phyloP scores from a whole-genome alignment of 306 rosid species.

The Vigna radiata region DNA sequence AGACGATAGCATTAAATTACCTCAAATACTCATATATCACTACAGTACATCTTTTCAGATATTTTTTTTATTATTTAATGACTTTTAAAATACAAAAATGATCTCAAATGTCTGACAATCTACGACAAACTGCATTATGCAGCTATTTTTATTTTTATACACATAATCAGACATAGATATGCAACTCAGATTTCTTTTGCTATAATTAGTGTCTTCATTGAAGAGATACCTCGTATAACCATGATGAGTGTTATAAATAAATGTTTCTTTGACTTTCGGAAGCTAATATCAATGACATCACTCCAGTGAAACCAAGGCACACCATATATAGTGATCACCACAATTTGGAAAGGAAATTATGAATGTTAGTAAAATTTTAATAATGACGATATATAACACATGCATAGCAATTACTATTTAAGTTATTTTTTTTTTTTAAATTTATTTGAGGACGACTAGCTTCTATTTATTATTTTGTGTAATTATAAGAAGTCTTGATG shows the following conservation, averaged over 20 bases:
- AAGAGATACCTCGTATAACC: not conserved
- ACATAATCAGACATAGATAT: not conserved
- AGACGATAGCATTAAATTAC: not conserved
- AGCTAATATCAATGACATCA: not conserved
- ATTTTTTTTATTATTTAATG: not conserved
- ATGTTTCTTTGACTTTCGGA: not conserved
- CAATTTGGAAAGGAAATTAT: too few relatives aligned
- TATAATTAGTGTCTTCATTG: not conserved
- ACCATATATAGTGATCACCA: not conserved
- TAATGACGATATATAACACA: too few relatives aligned
- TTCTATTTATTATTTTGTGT: too few relatives aligned
- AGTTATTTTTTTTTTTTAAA: too few relatives aligned
- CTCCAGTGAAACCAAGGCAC: slow-evolving; percentile 17
- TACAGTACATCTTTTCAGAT: not conserved
- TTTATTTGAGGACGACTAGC: too few relatives aligned
- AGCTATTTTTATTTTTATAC: not conserved
- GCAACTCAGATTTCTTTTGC: not conserved
- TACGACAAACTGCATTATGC: not conserved
- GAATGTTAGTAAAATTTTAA: too few relatives aligned
- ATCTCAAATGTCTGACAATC: not conserved
- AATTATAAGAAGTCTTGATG: too few relatives aligned
- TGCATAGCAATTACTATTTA: too few relatives aligned
- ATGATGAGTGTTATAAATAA: not conserved
- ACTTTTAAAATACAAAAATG: not conserved
- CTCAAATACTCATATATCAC: not conserved